phyloP scores from a whole-genome alignment of 352 stramenopile genomes.

The Aphanomyces astaci region DNA sequence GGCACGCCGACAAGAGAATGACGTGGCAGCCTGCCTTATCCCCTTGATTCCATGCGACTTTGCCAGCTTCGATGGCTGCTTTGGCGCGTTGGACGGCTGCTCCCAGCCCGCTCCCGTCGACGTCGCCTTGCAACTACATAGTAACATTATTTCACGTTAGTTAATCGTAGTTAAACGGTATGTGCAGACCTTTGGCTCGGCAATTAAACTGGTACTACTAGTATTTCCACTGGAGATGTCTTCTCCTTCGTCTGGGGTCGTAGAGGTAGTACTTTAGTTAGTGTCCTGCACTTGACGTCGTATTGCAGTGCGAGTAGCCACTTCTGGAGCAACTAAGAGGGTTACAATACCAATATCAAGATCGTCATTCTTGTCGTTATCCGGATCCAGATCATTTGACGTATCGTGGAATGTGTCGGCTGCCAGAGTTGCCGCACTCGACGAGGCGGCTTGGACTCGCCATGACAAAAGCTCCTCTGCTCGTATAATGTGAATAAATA shows the following conservation, averaged over 20 bases:
- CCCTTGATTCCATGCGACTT: constrained; percentile 62
- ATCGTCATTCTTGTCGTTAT: constrained; percentile 42
- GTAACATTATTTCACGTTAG: not conserved
- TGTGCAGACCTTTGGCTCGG: not conserved
- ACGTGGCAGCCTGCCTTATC: constrained; percentile 69
- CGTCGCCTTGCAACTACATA: not conserved
- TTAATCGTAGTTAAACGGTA: not conserved
- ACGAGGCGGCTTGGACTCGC: not conserved
- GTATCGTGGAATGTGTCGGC: not conserved
- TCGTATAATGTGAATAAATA: not conserved
- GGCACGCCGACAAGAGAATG: constrained; percentile 44
- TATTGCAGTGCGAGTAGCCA: too few species aligned
- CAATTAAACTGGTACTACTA: not conserved
- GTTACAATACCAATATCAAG: constrained; percentile 15
- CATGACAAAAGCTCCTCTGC: constrained; percentile 4
- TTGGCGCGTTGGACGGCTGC: constrained; percentile 39
- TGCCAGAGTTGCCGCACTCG: not conserved
- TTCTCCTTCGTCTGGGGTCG: too few species aligned
- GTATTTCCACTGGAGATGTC: too few species aligned
- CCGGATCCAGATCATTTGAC: too few species aligned
- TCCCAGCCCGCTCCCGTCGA: not conserved
- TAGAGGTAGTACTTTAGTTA: too few species aligned
- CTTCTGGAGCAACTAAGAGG: too few species aligned
- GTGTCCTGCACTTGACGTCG: not conserved
- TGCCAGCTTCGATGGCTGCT: constrained; percentile 27